Evolutionary conservation across 495 filamentous ascomycete species (phyloP).

Genomic region (Rusavskia elegans): DNA sequence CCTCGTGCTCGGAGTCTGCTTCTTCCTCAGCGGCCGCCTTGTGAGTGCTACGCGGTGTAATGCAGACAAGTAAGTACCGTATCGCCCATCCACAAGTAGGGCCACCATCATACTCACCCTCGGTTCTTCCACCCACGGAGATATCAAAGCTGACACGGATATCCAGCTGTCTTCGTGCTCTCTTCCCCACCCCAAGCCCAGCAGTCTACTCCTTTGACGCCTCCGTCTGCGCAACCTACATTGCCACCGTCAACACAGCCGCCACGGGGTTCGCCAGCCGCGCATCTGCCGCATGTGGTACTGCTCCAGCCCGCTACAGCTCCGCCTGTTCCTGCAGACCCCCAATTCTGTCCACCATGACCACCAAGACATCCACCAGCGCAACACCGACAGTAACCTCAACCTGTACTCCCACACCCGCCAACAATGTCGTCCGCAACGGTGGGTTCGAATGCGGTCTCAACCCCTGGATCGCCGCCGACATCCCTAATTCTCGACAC

Average conservation of each 20-base stretch:
- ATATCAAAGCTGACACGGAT: not conserved
- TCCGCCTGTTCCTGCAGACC: not conserved
- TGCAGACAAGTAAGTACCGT: not conserved
- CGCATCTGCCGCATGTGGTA: conserved; percentile 1
- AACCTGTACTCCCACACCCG: not conserved
- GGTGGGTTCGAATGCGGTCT: conserved; percentile 3
- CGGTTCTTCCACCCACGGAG: too few species aligned
- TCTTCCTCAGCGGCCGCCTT: not conserved
- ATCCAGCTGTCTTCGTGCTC: not conserved
- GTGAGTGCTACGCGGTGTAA: not conserved
- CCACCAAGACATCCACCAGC: not conserved
- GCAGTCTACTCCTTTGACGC: not conserved
- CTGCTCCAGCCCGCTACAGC: not conserved
- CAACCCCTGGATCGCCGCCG: not conserved
- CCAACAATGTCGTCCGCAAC: not conserved
- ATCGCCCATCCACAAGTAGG: too few species aligned
- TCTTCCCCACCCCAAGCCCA: not conserved
- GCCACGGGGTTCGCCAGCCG: not conserved
- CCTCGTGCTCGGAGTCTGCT: not conserved
- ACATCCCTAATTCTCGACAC: not conserved
- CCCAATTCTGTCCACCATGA: not conserved
- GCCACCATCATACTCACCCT: too few species aligned
- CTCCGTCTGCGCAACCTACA: conserved; percentile 1
- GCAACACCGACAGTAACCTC: not conserved
- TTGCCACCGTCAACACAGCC: not conserved